Evolutionary conservation across 495 filamentous ascomycete species (phyloP), one percentile per base, ranked within the genome.

Genomic region (Xylaria cubensis): DNA sequence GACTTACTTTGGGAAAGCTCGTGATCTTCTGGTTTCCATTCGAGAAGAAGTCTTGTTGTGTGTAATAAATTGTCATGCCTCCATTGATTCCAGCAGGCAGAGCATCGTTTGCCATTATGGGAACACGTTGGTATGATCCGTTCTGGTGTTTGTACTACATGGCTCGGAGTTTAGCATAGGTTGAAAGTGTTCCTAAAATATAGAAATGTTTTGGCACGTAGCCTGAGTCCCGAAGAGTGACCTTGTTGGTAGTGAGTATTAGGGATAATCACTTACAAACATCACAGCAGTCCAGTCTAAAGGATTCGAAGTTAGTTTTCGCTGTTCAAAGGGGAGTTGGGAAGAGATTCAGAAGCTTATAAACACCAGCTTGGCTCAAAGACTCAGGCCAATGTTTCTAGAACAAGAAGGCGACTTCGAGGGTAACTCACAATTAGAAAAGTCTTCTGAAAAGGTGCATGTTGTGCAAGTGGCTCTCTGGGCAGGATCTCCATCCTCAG

Each of bases 51-150:
- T 85, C 80, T 64, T 85, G 84, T 75, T 86, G 84, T 10, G 86
- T 86, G 70, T 87, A 88, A 77, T 88, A 88, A 29, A 87, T 78
- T 10, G 86, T 88, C 83, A 88, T 85, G 64, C 86, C 86, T 8
- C 86, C 86, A 69, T 84, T 83, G 74, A 86, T 83, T 32, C 83
- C 83, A 74, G 80, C 75, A 24, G 84, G 83, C 53, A 86, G 77
- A n/a, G 82, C 83, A 24, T 81, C 78, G 75, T 86, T 86, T 55
- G 83, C 81, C 77, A 85, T 82, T 70, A 83, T 81, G 19, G 84
- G 84, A 29, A 88, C 83, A 12, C 82, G 79, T 74, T 86, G 83
- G 78, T 87, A 88, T 9, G 83, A 80, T 50, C 85, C 86, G 78
- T 88, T 88, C 61, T 80, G 71, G 77, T 86, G 80, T 78, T 85